These are phyloP conservation scores for Pseudogymnoascus sp. DNA, from an alignment of 2,329 filamentous ascomycete species.

Conservation along the genomic window DNA sequence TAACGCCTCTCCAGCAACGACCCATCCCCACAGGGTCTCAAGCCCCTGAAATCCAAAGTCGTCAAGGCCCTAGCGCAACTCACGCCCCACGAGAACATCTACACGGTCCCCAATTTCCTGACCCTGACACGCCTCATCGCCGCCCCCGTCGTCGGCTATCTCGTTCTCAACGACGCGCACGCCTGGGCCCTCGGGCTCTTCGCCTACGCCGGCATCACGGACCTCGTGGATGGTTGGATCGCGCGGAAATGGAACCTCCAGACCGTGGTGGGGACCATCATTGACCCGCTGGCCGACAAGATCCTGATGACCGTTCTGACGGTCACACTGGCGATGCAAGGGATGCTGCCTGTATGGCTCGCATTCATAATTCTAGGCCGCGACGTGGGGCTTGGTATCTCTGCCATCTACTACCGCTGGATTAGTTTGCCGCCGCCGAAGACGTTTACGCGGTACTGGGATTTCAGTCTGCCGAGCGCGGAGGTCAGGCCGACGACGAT, in stretches of 20 bases:
- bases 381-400: constrained; percentile 71
- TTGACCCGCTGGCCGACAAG: constrained; percentile 97
- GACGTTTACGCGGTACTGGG: constrained; percentile 89
- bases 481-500: constrained; percentile 78
- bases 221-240: constrained; percentile 90
- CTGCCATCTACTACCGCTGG: constrained; percentile 92
- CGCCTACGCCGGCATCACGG: constrained; percentile 82
- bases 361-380: constrained; percentile 85
- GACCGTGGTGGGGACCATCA: constrained; percentile 88
- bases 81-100: constrained; percentile 74
- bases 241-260: constrained; percentile 79
- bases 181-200: constrained; percentile 76
- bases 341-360: constrained; percentile 76
- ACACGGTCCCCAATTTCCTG: constrained; percentile 89
- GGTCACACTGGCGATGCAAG: constrained; percentile 74
- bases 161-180: constrained; percentile 76
- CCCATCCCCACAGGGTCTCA: not conserved
- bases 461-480: constrained; percentile 83
- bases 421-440: constrained; percentile 90
- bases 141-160: constrained; percentile 79
- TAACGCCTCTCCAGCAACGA: not conserved
- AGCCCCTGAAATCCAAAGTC: constrained; percentile 10
- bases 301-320: constrained; percentile 89
- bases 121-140: constrained; percentile 78
- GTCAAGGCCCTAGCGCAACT: constrained; percentile 23